phyloP scores from a whole-genome alignment of 2,329 filamentous ascomycete species.

The Lachnellula hyalina region DNA sequence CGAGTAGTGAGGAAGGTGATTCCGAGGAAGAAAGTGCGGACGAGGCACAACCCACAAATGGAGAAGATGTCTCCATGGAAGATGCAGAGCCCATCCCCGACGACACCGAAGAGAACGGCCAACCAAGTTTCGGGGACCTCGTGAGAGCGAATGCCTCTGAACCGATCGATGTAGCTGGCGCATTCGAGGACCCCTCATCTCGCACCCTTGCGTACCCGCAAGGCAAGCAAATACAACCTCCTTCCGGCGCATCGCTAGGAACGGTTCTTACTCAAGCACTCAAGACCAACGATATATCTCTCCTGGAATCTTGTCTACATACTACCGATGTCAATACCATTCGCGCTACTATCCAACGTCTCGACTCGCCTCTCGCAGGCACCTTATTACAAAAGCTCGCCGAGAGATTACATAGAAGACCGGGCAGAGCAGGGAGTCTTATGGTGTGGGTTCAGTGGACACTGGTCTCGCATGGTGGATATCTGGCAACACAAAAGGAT shows the following conservation, averaged over 20 bases:
- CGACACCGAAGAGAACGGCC: slow-evolving; percentile 29
- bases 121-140: slow-evolving; percentile 81
- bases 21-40: slow-evolving; percentile 41
- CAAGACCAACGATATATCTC: slow-evolving; percentile 80
- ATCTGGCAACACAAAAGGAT: slow-evolving; percentile 79
- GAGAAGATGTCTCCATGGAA: slow-evolving; percentile 32
- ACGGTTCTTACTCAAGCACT: slow-evolving; percentile 93
- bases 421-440: slow-evolving; percentile 81
- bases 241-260: slow-evolving; percentile 73
- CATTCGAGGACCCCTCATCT: slow-evolving; percentile 39
- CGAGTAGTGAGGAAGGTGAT: slow-evolving; percentile 42
- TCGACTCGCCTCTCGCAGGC: slow-evolving; percentile 79
- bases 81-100: slow-evolving; percentile 34
- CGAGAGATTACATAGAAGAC: slow-evolving; percentile 77
- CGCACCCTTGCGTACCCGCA: slow-evolving; percentile 22
- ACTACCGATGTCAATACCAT: slow-evolving; percentile 72
- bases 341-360: slow-evolving; percentile 80
- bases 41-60: slow-evolving; percentile 27
- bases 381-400: slow-evolving; percentile 77
- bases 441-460: slow-evolving; percentile 98
- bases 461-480: slow-evolving; percentile 84
- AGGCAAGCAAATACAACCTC: slow-evolving; percentile 32
- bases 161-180: slow-evolving; percentile 68
- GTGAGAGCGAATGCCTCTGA: slow-evolving; percentile 64
- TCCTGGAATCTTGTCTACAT: slow-evolving; percentile 89